phyloP scores from a whole-genome alignment of 192 early-diverging fungal genomes.

The Dispira simplex region DNA sequence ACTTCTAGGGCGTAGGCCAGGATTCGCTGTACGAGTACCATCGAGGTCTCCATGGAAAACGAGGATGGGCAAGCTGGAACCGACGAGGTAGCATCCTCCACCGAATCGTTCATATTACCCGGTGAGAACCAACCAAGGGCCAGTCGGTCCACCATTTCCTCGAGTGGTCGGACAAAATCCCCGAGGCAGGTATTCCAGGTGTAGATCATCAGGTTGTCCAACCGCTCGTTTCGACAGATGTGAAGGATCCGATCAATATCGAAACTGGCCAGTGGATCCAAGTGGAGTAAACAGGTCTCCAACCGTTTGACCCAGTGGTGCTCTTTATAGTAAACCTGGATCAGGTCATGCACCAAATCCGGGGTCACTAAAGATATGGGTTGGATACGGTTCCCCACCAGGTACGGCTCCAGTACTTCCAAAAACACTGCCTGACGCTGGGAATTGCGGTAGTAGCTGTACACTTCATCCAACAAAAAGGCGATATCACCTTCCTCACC shows the following conservation, averaged over 20 bases:
- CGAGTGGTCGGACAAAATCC: slow-evolving; percentile 5
- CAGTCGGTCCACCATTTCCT: slow-evolving; percentile 8
- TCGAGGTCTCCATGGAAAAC: not conserved
- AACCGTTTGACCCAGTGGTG: not conserved
- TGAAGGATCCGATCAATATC: slow-evolving; percentile 10
- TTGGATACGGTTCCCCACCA: slow-evolving; percentile 4
- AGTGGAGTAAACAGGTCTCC: not conserved
- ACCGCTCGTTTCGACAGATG: not conserved
- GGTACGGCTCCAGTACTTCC: not conserved
- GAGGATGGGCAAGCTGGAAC: not conserved
- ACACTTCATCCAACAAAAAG: slow-evolving; percentile 4
- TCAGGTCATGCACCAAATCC: slow-evolving; percentile 5
- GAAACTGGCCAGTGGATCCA: slow-evolving; percentile 8
- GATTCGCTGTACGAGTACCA: not conserved
- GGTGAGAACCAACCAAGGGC: not conserved
- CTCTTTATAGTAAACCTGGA: not conserved
- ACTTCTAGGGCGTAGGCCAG: not conserved
- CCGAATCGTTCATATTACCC: no score
- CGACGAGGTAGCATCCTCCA: not conserved
- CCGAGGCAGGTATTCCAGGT: slow-evolving; percentile 3
- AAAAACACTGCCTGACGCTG: not conserved
- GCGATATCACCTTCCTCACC: not conserved
- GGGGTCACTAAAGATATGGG: not conserved
- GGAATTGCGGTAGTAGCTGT: not conserved
- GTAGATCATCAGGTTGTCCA: slow-evolving; percentile 6